phyloP scores from a whole-genome alignment of 352 stramenopile species.

The Pythium phragmitis region DNA sequence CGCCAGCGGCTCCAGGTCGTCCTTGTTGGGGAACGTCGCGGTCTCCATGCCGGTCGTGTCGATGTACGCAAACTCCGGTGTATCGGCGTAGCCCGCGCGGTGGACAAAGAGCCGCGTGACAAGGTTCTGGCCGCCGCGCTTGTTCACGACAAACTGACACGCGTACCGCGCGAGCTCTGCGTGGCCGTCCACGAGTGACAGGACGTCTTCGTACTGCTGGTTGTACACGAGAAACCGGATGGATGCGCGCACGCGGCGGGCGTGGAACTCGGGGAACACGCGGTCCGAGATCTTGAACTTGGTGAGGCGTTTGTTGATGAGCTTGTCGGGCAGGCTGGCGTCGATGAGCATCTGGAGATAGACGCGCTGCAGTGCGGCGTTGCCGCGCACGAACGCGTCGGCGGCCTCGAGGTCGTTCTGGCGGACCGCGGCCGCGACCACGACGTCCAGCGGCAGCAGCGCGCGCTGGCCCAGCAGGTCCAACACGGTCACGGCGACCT shows the following conservation, averaged over 20 bases:
- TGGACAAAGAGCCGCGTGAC: conserved; percentile 61
- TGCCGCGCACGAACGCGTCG: conserved; percentile 51
- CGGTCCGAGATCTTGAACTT: conserved; percentile 54
- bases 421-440: conserved; percentile 43
- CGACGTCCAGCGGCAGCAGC: conserved; percentile 36
- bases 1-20: conserved; percentile 44
- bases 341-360: conserved; percentile 60
- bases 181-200: conserved; percentile 34
- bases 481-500: conserved; percentile 46
- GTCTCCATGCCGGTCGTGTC: conserved; percentile 30
- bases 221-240: conserved; percentile 65
- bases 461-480: conserved; percentile 41
- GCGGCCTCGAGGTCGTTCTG: conserved; percentile 57
- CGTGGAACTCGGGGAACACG: conserved; percentile 57
- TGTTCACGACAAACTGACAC: conserved; percentile 53
- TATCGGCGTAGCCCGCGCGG: conserved; percentile 30
- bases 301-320: conserved; percentile 68
- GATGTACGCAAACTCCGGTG: conserved; percentile 44
- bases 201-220: conserved; percentile 56
- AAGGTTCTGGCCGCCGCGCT: conserved; percentile 36
- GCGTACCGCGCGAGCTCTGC: conserved; percentile 43
- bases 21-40: conserved; percentile 30
- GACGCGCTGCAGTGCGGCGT: conserved; percentile 34
- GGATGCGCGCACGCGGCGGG: conserved; percentile 42
- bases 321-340: conserved; percentile 47